A percentile compares a stretch with the other conserved stretches of the same genome.
phyloP scores from a whole-genome alignment of 2,329 filamentous ascomycete genomes.

The Trichoderma polysporum region DNA sequence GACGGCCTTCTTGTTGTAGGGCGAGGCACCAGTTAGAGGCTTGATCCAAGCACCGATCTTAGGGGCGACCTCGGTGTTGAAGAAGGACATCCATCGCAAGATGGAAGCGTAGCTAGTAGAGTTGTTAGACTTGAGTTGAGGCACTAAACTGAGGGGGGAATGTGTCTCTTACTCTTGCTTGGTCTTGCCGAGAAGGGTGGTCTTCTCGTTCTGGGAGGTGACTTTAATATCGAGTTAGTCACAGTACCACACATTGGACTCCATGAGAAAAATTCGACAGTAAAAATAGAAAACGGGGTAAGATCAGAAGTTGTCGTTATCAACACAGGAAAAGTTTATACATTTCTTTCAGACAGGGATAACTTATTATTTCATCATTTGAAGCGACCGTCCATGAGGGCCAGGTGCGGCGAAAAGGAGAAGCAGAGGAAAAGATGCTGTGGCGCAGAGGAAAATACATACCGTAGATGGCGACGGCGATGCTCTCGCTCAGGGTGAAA shows the following conservation, averaged over 20 bases:
- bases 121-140: conserved; percentile 28
- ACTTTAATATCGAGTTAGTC: conserved; percentile 57
- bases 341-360: conserved; percentile 89
- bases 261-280: conserved; percentile 26
- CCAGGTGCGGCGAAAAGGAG: conserved; percentile 11
- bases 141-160: not conserved
- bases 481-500: conserved; percentile 82
- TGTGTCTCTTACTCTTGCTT: conserved; percentile 80
- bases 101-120: conserved; percentile 78
- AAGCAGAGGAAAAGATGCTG: conserved; percentile 22
- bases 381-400: not conserved
- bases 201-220: conserved; percentile 99
- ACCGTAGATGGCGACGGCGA: conserved; percentile 98
- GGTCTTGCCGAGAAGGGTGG: conserved; percentile 97
- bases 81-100: conserved; percentile 96
- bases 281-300: conserved; percentile 31
- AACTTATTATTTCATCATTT: conserved; percentile 83
- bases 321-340: conserved; percentile 64
- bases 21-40: conserved; percentile 75
- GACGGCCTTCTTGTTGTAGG: conserved; percentile 98
- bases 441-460: conserved; percentile 48
- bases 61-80: conserved; percentile 82
- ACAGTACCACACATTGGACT: not conserved
- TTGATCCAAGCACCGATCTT: conserved; percentile 77
- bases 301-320: conserved; percentile 82